Evolutionary conservation across 2,329 filamentous ascomycete species (phyloP), one percentile per base, ranked within the genome.

Genomic region (Neophaeococcomyces mojaviensis): DNA sequence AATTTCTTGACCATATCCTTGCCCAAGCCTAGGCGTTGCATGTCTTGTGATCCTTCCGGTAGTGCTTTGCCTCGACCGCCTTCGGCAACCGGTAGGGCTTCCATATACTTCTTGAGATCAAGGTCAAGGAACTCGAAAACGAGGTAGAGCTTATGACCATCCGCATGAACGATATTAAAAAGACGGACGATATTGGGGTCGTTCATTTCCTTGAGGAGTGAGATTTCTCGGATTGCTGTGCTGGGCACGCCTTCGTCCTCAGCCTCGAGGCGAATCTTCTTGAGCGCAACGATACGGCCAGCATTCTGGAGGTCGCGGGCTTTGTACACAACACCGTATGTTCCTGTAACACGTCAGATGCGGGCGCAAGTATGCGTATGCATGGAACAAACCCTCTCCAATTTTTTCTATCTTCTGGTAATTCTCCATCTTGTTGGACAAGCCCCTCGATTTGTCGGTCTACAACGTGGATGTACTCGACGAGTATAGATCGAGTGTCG

Each of bases 401-500:
- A 95, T 88, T 76, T 95, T 95, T 73, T 95, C 88, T 61, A 95
- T 78, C 72, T 94, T 94, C 70, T 94, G 86, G 68, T 95, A 95
- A 70, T 94, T 94, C 68, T 95, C 88, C 88, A 95, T 94, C 56
- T 50, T 65, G 28, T 39, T 32, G 30, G 31, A 19, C 20, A 8
- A 30, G 15, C 22, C 39, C 39, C 28, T 34, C 18, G 16, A 24
- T 44, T 18, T 28, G 24, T 10, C 24, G 24, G 24, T 10, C 10
- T 28, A 10, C 5, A 28, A 28, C 5, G 10, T 6, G 24, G 24
- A 10, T 6, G 10, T 5, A 28, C 10, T 28, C 10, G 24, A 28
- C 24, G 5, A 28, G 10, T n/a, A n/a, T n/a, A n/a, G n/a, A n/a
- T n/a, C n/a, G n/a, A n/a, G n/a, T n/a, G n/a, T n/a, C n/a, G n/a